Evolutionary conservation across 306 rosid species (phyloP).

Genomic region (Medicago lupulina): DNA sequence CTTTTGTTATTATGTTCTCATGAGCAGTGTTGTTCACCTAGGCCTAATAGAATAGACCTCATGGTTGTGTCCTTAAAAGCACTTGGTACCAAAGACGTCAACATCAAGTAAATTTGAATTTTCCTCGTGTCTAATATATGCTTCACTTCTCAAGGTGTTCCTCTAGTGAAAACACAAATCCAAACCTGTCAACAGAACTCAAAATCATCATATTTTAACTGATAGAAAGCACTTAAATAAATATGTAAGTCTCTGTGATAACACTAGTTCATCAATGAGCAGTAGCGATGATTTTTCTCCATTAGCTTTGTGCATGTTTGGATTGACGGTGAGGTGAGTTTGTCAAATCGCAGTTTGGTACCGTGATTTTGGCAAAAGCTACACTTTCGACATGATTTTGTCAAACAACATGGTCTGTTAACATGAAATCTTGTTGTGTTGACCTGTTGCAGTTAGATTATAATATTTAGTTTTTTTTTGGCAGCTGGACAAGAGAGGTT

Average conservation of each 20-base stretch:
- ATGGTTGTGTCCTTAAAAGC: not conserved
- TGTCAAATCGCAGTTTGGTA: not conserved
- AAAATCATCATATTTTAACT: not conserved
- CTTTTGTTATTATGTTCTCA: not conserved
- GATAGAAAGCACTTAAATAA: not conserved
- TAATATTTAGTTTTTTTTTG: slow-evolving; percentile 26
- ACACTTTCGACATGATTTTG: too few species aligned
- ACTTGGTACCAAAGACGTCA: not conserved
- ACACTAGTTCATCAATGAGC: not conserved
- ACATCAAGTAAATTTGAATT: slow-evolving; percentile 1
- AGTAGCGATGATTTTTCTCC: not conserved
- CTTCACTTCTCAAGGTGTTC: not conserved
- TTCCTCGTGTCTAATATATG: not conserved
- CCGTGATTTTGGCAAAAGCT: too few species aligned
- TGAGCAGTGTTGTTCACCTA: not conserved
- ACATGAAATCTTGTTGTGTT: slow-evolving; percentile 31
- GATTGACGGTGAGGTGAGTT: too few species aligned
- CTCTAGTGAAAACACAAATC: not conserved
- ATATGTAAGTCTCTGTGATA: not conserved
- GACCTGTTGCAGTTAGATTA: slow-evolving; percentile 17
- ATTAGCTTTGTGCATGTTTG: not conserved
- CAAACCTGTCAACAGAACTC: not conserved
- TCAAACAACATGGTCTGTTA: not conserved
- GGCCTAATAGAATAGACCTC: not conserved
- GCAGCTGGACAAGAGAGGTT: slow-evolving; percentile 99